phyloP scores from a whole-genome alignment of 106 monocot species.

The Dioscorea alata region DNA sequence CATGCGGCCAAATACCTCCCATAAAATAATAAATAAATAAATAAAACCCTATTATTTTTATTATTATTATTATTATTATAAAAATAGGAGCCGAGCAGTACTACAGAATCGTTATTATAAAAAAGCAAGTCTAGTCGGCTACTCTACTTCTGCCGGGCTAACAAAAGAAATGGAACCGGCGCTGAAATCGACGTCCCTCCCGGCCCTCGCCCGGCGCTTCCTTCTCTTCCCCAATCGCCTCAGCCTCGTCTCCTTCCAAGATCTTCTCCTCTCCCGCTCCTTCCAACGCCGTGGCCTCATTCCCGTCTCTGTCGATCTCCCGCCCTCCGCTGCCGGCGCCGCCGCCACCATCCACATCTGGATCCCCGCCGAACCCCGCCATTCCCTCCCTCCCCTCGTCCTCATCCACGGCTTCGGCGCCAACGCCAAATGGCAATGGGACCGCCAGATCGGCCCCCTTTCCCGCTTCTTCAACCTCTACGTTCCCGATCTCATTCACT shows the following conservation, averaged over 20 bases:
- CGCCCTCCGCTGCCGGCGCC: conserved; percentile 1
- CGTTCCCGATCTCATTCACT: conserved; percentile 60
- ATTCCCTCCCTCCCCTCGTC: conserved; percentile 22
- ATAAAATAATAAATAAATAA: too few relatives aligned
- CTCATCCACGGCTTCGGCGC: conserved; percentile 67
- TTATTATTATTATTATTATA: too few relatives aligned
- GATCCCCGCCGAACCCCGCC: conserved; percentile 15
- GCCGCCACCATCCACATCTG: conserved; percentile 33
- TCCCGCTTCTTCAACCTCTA: conserved; percentile 46
- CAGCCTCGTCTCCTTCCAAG: conserved; percentile 14
- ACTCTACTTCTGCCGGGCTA: too few relatives aligned
- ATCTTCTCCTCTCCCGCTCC: conserved; percentile 8
- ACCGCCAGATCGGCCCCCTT: conserved; percentile 28
- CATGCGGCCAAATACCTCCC: too few relatives aligned
- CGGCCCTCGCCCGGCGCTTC: conserved; percentile 11
- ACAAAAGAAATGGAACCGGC: background rate
- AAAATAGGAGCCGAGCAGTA: too few relatives aligned
- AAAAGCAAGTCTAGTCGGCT: too few relatives aligned
- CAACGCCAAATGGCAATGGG: conserved; percentile 55
- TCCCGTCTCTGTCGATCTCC: conserved; percentile 1
- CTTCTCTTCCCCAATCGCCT: conserved; percentile 19
- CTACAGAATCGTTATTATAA: too few relatives aligned
- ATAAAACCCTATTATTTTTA: too few relatives aligned
- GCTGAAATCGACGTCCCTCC: background rate
- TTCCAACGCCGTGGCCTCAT: conserved; percentile 15